Evolutionary conservation across 495 filamentous ascomycete genomes (phyloP).

Genomic region (Delitschia confertaspora): DNA sequence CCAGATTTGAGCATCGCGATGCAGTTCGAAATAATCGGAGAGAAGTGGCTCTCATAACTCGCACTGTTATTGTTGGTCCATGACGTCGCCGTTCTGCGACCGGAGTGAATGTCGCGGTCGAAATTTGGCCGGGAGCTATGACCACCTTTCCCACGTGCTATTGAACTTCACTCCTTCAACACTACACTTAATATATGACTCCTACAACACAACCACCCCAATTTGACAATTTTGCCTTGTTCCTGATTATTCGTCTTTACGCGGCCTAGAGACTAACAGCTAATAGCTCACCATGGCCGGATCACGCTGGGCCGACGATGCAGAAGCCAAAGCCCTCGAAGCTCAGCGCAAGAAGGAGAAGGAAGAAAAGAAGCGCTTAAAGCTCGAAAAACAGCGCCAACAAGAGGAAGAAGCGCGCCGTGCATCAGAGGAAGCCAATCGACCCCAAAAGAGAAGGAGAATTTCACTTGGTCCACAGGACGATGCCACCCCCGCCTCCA

Average conservation of each 20-base stretch:
- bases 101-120: slow-evolving; percentile 4
- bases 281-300: slow-evolving; percentile 8
- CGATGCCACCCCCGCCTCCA: neutral
- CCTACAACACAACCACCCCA: neutral
- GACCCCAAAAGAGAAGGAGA: slow-evolving; percentile 50
- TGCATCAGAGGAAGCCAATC: slow-evolving; percentile 30
- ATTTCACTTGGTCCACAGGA: slow-evolving; percentile 33
- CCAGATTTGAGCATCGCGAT: neutral
- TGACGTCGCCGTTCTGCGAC: slow-evolving; percentile 1
- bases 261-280: neutral
- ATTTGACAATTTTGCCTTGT: too few relatives aligned
- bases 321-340: slow-evolving; percentile 59
- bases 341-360: slow-evolving; percentile 74
- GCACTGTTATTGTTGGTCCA: slow-evolving; percentile 10
- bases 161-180: neutral
- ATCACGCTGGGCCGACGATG: slow-evolving; percentile 82
- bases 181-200: neutral
- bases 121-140: slow-evolving; percentile 21
- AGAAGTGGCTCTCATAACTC: slow-evolving; percentile 23
- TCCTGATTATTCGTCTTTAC: too few relatives aligned
- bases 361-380: slow-evolving; percentile 77
- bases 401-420: slow-evolving; percentile 49
- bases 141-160: slow-evolving; percentile 18
- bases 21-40: slow-evolving; percentile 9
- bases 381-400: slow-evolving; percentile 74